Percentiles rank a stretch among this genome's conserved stretches.
These are phyloP conservation scores for Aegilops speltoides DNA, from an alignment of 176 grass and related monocot species.

Conservation along the genomic window DNA sequence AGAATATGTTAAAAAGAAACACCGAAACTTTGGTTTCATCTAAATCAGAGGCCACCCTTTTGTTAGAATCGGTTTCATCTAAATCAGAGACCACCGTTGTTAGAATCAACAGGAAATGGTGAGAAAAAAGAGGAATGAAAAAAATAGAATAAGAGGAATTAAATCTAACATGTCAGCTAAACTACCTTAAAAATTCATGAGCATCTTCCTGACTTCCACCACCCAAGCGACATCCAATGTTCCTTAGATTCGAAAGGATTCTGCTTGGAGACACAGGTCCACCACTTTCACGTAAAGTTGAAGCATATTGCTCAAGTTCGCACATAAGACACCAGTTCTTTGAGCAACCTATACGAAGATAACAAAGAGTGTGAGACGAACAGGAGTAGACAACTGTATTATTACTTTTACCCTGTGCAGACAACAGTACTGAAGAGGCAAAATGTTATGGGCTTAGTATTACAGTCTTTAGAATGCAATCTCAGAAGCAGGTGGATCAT, in stretches of 20 bases:
- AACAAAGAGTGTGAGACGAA: constrained; percentile 24
- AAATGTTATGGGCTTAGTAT: constrained; percentile 42
- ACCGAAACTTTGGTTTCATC: not conserved
- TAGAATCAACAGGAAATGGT: not conserved
- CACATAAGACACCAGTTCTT: constrained; percentile 98
- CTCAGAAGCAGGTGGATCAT: constrained; percentile 96
- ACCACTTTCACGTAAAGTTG: constrained; percentile 77
- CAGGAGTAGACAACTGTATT: not conserved
- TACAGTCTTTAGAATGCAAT: constrained; percentile 97
- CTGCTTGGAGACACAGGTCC: constrained; percentile 76
- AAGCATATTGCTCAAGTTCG: constrained; percentile 97
- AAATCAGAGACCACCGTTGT: not conserved
- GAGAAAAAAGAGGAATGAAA: not conserved
- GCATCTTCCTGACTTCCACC: constrained; percentile 99
- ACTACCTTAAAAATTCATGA: constrained; percentile 95
- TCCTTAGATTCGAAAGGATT: constrained; percentile 95
- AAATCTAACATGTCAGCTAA: constrained; percentile 27
- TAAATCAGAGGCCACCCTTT: not conserved
- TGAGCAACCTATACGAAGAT: constrained; percentile 60
- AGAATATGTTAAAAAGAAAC: not conserved
- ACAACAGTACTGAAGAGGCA: not conserved
- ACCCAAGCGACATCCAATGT: constrained; percentile 87
- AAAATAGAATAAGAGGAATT: not conserved
- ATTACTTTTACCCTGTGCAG: not conserved
- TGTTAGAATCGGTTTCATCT: not conserved